Conservation (phyloP, 225 moss, liverwort and hornwort species). For the Sphagnum tenellum region DNA sequence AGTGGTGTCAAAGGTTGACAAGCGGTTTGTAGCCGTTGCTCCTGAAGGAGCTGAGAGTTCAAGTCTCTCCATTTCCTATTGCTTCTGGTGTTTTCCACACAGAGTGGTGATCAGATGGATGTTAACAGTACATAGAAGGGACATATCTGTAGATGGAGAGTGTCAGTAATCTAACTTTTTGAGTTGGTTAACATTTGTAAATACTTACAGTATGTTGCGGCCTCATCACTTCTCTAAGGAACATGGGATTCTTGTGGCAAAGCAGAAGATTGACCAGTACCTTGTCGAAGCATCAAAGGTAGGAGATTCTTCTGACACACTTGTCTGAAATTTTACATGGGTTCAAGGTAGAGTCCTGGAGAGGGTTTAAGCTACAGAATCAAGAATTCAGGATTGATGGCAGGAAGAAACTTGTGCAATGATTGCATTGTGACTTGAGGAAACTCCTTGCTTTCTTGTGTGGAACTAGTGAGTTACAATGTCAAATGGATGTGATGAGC, state of each 20-base stretch:
- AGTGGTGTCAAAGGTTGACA: constrained; percentile 99
- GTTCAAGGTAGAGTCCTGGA: background rate
- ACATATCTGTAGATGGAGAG: background rate
- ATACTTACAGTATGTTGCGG: constrained; percentile 82
- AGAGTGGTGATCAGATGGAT: background rate
- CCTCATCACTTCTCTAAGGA: constrained; percentile 98
- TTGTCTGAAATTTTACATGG: background rate
- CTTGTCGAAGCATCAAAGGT: constrained; percentile 98
- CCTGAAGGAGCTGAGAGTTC: constrained; percentile 99
- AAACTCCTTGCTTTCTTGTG: too few relatives aligned
- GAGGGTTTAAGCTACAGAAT: too few relatives aligned
- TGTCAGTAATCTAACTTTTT: constrained; percentile 18
- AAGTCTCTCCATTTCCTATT: constrained; percentile 99
- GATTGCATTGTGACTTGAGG: too few relatives aligned
- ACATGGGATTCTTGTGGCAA: constrained; percentile 84
- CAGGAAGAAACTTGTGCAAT: too few relatives aligned
- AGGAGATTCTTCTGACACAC: constrained; percentile 20
- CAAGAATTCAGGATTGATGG: too few relatives aligned
- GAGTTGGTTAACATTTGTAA: constrained; percentile 18
- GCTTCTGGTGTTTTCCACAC: constrained; percentile 18
- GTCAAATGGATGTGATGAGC: too few relatives aligned
- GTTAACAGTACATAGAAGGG: background rate
- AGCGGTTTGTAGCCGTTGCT: constrained; percentile 97
- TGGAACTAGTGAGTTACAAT: too few relatives aligned
- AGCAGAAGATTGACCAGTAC: constrained; percentile 86